Evolutionary conservation across 305 asterid species (phyloP).

Genomic region (Fraxinus velutina): DNA sequence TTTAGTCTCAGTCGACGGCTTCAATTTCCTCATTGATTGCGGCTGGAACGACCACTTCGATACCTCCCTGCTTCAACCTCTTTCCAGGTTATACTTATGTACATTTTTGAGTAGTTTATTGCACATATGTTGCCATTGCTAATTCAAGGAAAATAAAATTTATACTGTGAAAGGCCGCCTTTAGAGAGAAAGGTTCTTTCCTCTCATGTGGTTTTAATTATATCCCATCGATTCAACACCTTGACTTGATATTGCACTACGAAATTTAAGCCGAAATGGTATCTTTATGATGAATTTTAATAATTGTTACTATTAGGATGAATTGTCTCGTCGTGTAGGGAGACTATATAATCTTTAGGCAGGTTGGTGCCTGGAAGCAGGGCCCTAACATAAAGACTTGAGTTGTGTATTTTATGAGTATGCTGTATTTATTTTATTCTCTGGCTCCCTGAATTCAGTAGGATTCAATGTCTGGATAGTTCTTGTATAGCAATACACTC

Average conservation of each 20-base stretch:
- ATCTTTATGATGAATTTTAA: neutral
- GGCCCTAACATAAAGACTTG: neutral
- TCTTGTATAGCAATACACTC: neutral
- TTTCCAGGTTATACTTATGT: slow-evolving; percentile 54
- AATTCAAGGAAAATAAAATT: neutral
- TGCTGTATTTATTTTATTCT: neutral
- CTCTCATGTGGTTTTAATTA: neutral
- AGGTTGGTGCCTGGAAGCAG: neutral
- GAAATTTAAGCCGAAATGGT: neutral
- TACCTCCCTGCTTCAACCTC: slow-evolving; percentile 76
- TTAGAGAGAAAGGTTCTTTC: neutral
- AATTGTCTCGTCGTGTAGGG: neutral
- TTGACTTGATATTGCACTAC: neutral
- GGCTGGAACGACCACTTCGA: slow-evolving; percentile 99
- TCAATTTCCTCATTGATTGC: slow-evolving; percentile 87
- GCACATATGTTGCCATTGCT: neutral
- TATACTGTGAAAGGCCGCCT: neutral
- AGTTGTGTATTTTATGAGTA: neutral
- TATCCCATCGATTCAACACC: neutral
- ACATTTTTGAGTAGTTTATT: neutral
- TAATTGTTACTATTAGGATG: neutral
- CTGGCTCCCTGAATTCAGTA: neutral
- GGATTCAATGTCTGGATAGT: neutral
- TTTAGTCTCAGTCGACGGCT: slow-evolving; percentile 78
- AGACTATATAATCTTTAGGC: neutral